Evolutionary conservation across 2,329 filamentous ascomycete species (phyloP).

Genomic region (Daldinia eschscholtzii): DNA sequence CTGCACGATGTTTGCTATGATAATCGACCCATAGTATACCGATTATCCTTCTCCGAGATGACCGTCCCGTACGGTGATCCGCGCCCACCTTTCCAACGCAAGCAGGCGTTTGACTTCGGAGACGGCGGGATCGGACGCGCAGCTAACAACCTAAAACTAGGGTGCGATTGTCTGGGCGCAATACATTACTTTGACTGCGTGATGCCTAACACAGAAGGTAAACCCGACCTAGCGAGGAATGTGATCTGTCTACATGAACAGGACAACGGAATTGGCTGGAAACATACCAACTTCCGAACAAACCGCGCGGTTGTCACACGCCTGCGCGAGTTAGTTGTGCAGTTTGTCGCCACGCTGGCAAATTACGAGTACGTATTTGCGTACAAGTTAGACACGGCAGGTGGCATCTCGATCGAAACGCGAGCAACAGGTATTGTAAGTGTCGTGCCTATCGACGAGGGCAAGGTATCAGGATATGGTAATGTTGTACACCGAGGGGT

Average conservation of each 20-base stretch:
- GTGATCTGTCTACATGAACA: slow-evolving; percentile 78
- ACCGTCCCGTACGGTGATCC: slow-evolving; percentile 73
- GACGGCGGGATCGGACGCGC: slow-evolving; percentile 73
- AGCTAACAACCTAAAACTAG: slow-evolving; percentile 75
- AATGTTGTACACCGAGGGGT: slow-evolving; percentile 74
- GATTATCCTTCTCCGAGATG: slow-evolving; percentile 72
- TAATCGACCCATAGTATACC: slow-evolving; percentile 69
- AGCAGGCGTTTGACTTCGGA: slow-evolving; percentile 77
- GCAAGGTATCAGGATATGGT: slow-evolving; percentile 67
- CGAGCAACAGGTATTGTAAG: slow-evolving; percentile 77
- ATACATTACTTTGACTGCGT: slow-evolving; percentile 70
- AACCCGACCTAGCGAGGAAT: slow-evolving; percentile 66
- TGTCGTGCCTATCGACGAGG: slow-evolving; percentile 70
- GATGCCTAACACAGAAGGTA: slow-evolving; percentile 65
- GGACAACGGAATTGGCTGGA: slow-evolving; percentile 77
- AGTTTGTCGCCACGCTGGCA: slow-evolving; percentile 75
- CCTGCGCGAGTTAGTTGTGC: slow-evolving; percentile 72
- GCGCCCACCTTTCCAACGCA: slow-evolving; percentile 72
- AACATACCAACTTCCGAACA: slow-evolving; percentile 77
- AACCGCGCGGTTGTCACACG: slow-evolving; percentile 71
- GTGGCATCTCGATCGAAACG: slow-evolving; percentile 70
- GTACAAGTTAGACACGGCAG: slow-evolving; percentile 74
- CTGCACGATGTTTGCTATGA: slow-evolving; percentile 73
- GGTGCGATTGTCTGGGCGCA: slow-evolving; percentile 76
- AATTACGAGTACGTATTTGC: slow-evolving; percentile 80